Percentiles rank a stretch among this genome's conserved stretches.
phyloP scores from a whole-genome alignment of 116 monocot species.

The Phalaenopsis hybrid region DNA sequence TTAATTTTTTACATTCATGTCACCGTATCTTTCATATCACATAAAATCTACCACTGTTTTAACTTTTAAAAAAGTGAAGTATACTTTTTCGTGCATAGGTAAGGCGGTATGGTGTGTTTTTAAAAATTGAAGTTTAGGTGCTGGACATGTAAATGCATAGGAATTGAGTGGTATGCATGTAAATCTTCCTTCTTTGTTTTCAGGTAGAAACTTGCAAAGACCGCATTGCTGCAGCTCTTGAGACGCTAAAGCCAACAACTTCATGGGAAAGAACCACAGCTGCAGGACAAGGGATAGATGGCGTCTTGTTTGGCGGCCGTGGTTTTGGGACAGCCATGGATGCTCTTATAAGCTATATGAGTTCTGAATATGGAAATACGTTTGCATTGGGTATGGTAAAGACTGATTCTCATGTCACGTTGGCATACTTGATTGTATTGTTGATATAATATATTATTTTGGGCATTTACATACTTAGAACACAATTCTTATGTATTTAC shows the following conservation, averaged over 20 bases:
- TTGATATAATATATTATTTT: too few relatives aligned
- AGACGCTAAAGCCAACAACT: slow-evolving; percentile 83
- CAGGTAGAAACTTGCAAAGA: slow-evolving; percentile 96
- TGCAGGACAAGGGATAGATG: slow-evolving; percentile 67
- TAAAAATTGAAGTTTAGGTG: too few relatives aligned
- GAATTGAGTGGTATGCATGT: too few relatives aligned
- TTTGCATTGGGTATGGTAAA: slow-evolving; percentile 81
- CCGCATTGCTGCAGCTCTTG: slow-evolving; percentile 86
- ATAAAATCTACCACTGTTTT: too few relatives aligned
- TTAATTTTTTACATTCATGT: too few relatives aligned
- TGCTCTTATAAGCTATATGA: slow-evolving; percentile 64
- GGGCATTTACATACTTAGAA: too few relatives aligned
- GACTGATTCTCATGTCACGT: slow-evolving; percentile 10
- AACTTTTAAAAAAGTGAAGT: too few relatives aligned
- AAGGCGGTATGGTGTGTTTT: too few relatives aligned
- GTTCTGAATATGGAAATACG: slow-evolving; percentile 84
- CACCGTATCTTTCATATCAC: too few relatives aligned
- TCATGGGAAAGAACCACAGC: slow-evolving; percentile 85
- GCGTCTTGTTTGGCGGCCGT: slow-evolving; percentile 68
- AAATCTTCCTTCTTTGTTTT: slow-evolving; percentile 2
- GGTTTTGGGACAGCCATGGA: slow-evolving; percentile 85
- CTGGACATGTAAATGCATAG: too few relatives aligned
- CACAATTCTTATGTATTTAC: too few relatives aligned
- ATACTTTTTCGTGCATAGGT: too few relatives aligned
- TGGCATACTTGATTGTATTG: slow-evolving; percentile 11